Conservation (phyloP, 1,139 yeast species). For the Komagataea norvegica region DNA sequence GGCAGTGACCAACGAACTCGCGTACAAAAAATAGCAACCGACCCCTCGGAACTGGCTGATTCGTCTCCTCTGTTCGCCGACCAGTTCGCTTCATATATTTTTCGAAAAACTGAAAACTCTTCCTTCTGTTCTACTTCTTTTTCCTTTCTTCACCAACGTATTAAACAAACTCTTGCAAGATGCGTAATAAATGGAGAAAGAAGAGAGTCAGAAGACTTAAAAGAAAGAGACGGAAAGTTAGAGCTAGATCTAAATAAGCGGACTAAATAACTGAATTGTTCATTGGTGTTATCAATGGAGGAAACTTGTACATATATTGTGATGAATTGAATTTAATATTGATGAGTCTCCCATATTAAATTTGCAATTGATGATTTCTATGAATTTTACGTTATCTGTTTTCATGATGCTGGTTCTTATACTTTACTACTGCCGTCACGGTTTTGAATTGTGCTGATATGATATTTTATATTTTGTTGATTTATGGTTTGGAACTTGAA, state of each 20-base stretch:
- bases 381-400: constrained; percentile 3
- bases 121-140: constrained; percentile 8
- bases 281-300: constrained; percentile 1
- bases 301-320: not conserved
- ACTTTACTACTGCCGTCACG: constrained; percentile 3
- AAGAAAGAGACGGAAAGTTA: constrained; percentile 99
- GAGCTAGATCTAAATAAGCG: constrained; percentile 98
- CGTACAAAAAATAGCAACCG: not conserved
- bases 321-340: constrained; percentile 4
- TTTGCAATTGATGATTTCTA: constrained; percentile 1
- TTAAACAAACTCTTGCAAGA: constrained; percentile 29
- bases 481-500: constrained; percentile 3
- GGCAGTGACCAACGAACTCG: no score
- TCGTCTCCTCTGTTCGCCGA: not conserved
- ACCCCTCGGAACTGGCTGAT: constrained; percentile 2
- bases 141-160: constrained; percentile 14
- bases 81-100: constrained; percentile 2
- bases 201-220: constrained; percentile 99
- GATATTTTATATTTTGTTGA: constrained; percentile 4
- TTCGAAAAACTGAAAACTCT: constrained; percentile 10
- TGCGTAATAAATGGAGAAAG: constrained; percentile 98
- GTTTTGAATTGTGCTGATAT: constrained; percentile 5
- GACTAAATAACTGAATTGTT: constrained; percentile 30
- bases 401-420: constrained; percentile 14
- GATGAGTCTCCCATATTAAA: not conserved